phyloP scores from a whole-genome alignment of 352 stramenopile species.

The Pythium myriotylum region DNA sequence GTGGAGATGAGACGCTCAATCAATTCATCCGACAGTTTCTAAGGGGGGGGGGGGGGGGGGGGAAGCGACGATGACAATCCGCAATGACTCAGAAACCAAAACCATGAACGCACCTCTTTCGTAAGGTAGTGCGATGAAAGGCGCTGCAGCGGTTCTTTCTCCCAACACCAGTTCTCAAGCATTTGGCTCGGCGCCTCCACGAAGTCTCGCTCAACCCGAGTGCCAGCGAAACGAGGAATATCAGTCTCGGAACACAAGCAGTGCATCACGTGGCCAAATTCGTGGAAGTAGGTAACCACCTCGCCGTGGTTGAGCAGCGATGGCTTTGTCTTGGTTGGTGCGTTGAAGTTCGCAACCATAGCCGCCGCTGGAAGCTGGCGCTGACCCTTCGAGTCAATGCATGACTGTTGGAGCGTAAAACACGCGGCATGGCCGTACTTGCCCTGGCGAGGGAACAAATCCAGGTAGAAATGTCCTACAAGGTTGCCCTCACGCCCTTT shows the following conservation, averaged over 20 bases:
- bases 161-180: conserved; percentile 92
- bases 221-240: conserved; percentile 78
- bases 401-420: conserved; percentile 87
- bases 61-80: no score
- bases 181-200: conserved; percentile 92
- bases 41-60: no score
- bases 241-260: conserved; percentile 84
- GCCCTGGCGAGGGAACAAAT: conserved; percentile 83
- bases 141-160: conserved; percentile 82
- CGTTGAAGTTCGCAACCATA: conserved; percentile 92
- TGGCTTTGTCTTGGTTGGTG: conserved; percentile 75
- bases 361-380: conserved; percentile 73
- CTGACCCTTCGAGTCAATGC: conserved; percentile 56
- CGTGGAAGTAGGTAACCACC: conserved; percentile 90
- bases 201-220: conserved; percentile 86
- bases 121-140: conserved; percentile 87
- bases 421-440: conserved; percentile 91
- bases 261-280: conserved; percentile 92
- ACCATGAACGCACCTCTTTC: conserved; percentile 52
- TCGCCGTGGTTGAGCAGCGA: conserved; percentile 83
- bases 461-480: conserved; percentile 89
- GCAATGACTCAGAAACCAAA: no score
- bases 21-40: conserved; percentile 73
- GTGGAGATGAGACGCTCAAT: conserved; percentile 83
- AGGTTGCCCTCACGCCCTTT: conserved; percentile 53